Evolutionary conservation across 495 filamentous ascomycete genomes (phyloP).

Genomic region (Articulospora tetracladia): DNA sequence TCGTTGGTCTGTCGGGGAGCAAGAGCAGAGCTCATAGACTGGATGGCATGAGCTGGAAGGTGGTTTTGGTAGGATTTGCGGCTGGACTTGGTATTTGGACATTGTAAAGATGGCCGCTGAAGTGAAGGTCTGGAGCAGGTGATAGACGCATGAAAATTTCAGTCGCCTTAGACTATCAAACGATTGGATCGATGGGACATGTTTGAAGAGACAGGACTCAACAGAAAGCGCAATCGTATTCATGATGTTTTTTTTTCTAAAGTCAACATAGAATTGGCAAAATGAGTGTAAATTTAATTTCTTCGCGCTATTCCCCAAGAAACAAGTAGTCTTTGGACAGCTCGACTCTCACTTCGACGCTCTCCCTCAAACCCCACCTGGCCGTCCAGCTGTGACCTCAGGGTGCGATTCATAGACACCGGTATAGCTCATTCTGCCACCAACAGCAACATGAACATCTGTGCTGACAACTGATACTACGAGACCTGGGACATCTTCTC

Average conservation of each 20-base stretch:
- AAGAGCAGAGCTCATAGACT: not conserved
- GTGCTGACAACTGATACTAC: slow-evolving; percentile 35
- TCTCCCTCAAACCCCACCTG: slow-evolving; percentile 23
- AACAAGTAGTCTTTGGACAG: not conserved
- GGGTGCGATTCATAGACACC: slow-evolving; percentile 30
- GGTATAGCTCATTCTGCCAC: slow-evolving; percentile 29
- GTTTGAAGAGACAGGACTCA: too few species aligned
- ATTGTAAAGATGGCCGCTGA: too few species aligned
- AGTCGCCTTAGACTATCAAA: too few species aligned
- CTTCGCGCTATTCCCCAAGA: not conserved
- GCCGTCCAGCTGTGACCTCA: slow-evolving; percentile 34
- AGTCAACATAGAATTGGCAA: too few species aligned
- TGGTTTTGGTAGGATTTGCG: too few species aligned
- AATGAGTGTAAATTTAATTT: too few species aligned
- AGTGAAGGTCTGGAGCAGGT: too few species aligned
- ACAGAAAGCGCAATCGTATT: too few species aligned
- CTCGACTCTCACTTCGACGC: not conserved
- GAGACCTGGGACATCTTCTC: slow-evolving; percentile 30
- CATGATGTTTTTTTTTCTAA: too few species aligned
- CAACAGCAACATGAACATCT: slow-evolving; percentile 23
- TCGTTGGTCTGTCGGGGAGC: not conserved
- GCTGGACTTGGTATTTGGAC: too few species aligned
- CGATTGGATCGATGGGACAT: too few species aligned
- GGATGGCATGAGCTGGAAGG: not conserved
- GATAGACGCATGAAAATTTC: too few species aligned